A percentile compares a stretch with the other conserved stretches of the same genome.
Conservation (phyloP, 2,329 filamentous ascomycete species). For the Triangularia verruculosa region DNA sequence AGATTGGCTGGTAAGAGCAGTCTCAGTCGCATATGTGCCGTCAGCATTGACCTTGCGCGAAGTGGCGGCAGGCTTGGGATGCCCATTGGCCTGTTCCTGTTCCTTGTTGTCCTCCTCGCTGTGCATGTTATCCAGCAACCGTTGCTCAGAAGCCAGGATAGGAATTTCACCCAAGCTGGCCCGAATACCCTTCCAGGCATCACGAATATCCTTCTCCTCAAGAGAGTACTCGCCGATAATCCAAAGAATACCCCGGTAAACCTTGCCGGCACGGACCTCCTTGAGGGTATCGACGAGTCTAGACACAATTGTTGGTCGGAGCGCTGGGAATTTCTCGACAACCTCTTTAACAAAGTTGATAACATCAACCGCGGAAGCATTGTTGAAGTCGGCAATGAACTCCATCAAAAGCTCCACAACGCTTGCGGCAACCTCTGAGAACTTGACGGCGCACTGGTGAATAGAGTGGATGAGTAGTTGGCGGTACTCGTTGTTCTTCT, state of each 20-base stretch:
- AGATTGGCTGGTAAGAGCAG: constrained; percentile 88
- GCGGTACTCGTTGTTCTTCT: constrained; percentile 95
- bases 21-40: constrained; percentile 96
- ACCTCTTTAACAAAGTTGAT: constrained; percentile 99
- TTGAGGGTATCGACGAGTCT: constrained; percentile 85
- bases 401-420: constrained; percentile 98
- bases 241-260: constrained; percentile 95
- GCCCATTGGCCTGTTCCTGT: constrained; percentile 70
- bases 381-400: constrained; percentile 98
- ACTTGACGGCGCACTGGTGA: constrained; percentile 97
- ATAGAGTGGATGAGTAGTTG: constrained; percentile 95
- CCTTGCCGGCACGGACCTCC: constrained; percentile 94
- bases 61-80: constrained; percentile 69
- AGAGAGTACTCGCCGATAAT: constrained; percentile 96
- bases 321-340: constrained; percentile 92
- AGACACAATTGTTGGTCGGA: constrained; percentile 82
- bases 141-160: constrained; percentile 91
- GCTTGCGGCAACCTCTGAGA: constrained; percentile 94
- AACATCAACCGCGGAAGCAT: constrained; percentile 92
- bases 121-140: constrained; percentile 82
- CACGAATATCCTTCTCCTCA: constrained; percentile 88
- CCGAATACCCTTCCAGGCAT: constrained; percentile 94
- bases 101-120: constrained; percentile 62
- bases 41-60: constrained; percentile 92
- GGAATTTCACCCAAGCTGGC: constrained; percentile 94